These are phyloP conservation scores for Yamadazyma akitaensis DNA, from an alignment of 805 yeast genomes.

Conservation along the genomic window DNA sequence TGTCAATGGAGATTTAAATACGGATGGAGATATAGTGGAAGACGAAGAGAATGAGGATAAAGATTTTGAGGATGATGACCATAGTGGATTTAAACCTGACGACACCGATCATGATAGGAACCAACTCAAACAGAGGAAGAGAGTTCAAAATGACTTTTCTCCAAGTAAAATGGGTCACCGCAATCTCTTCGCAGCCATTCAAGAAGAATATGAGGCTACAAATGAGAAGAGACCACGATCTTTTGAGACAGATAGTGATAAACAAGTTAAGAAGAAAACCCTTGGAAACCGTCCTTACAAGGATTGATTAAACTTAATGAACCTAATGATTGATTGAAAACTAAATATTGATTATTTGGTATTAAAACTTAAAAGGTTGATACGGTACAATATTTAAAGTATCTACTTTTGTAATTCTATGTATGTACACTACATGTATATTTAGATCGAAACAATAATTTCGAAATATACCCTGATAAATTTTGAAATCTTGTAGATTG, in stretches of 20 bases:
- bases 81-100: neutral
- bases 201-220: conserved; percentile 4
- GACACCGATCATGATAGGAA: neutral
- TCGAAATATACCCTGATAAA: no score
- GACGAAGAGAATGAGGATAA: conserved; percentile 7
- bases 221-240: conserved; percentile 5
- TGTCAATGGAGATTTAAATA: conserved; percentile 12
- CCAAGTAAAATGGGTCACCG: conserved; percentile 1
- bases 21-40: conserved; percentile 11
- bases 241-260: neutral
- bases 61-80: conserved; percentile 6
- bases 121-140: neutral
- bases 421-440: neutral
- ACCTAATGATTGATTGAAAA: conserved; percentile 3
- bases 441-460: neutral
- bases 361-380: neutral
- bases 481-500: no score
- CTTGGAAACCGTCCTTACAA: neutral
- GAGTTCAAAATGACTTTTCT: neutral
- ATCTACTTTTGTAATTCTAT: neutral
- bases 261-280: conserved; percentile 1
- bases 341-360: neutral
- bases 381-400: neutral
- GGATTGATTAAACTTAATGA: conserved; percentile 4
- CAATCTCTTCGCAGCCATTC: conserved; percentile 6